A percentile compares a stretch with the other conserved stretches of the same genome.
phyloP scores from a whole-genome alignment of 2,329 filamentous ascomycete species.

The Epichloe bromicola region DNA sequence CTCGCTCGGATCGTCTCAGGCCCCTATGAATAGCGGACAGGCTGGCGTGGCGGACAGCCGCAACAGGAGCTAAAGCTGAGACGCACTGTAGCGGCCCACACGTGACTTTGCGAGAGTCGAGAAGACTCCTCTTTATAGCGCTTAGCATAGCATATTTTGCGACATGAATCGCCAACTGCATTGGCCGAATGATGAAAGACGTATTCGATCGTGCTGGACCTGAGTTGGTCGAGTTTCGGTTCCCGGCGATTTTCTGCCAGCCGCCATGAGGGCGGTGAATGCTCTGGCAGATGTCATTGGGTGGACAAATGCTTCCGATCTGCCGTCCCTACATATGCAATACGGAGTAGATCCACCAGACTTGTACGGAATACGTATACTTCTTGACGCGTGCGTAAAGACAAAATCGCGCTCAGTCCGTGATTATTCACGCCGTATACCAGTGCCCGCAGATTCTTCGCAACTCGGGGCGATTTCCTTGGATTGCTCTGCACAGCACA shows the following conservation, averaged over 20 bases:
- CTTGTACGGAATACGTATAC: background rate
- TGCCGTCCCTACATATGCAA: background rate
- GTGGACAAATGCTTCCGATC: background rate
- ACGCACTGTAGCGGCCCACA: background rate
- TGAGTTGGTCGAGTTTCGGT: background rate
- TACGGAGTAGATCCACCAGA: background rate
- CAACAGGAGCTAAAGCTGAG: background rate
- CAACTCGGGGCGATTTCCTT: too few relatives aligned
- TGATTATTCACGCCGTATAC: background rate
- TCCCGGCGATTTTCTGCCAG: slow-evolving; percentile 15
- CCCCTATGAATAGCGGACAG: slow-evolving; percentile 60
- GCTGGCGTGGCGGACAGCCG: slow-evolving; percentile 16
- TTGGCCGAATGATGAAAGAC: background rate
- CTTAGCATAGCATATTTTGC: slow-evolving; percentile 17
- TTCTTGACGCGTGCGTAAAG: background rate
- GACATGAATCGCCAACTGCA: slow-evolving; percentile 1
- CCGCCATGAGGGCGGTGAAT: slow-evolving; percentile 1
- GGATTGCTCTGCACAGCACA: too few relatives aligned
- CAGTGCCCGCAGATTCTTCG: too few relatives aligned
- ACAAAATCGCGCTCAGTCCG: background rate
- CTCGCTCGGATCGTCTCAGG: slow-evolving; percentile 37
- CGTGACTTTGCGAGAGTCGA: slow-evolving; percentile 12
- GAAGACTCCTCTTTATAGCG: slow-evolving; percentile 12
- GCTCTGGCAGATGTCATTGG: background rate
- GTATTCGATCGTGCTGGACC: background rate